Base-by-base conservation (phyloP, 164 flowering plant genomes). In the Cinnamomum micranthum region DNA sequence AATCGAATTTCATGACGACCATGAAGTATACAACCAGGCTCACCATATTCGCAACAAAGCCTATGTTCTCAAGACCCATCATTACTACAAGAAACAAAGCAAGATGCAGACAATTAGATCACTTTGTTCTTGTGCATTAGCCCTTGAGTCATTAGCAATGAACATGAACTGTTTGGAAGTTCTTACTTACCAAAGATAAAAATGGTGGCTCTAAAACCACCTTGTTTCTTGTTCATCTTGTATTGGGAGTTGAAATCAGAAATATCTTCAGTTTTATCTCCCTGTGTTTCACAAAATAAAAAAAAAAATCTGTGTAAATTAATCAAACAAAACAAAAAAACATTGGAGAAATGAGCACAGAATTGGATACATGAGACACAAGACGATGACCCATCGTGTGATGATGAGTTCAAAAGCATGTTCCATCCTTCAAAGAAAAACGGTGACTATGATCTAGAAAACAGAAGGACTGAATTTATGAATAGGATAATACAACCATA, bases 21-120 rank as follows among this genome's bases (percentile, higher is more conserved):
- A 47, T 24, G 79, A 90, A 88, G 72, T 90, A 88, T 1, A 84
- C 65, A 12, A 83, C 83, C 82, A 88, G 20, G 82, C 85, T 86
- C 28, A 77, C 77, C 94, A 87, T 82, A 77, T 87, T 90, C 0
- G 92, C 91, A 1, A 87, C 81, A 68, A 86, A 90, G 0, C 92
- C 92, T 80, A 87, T 85, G 80, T 79, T 88, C 69, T 88, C 92
- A 28, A 90, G 74, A 11, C 84, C 77, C 6, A 50, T 23, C 83
- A 89, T 64, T 6, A 73, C 93, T 88, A 50, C 47, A 28, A 67
- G 33, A 19, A 67, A 27, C 1, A 7, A 67, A 23, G 17, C 28
- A 25, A 23, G 65, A n/a, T 63, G 12, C 12, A 7, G 12, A n/a
- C 2, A 63, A n/a, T 23, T 22, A 23, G n/a, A 17, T 14, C 28